Base-by-base conservation (phyloP, 1,284 basidiomycete species). In the Apiotrichum porosum region DNA sequence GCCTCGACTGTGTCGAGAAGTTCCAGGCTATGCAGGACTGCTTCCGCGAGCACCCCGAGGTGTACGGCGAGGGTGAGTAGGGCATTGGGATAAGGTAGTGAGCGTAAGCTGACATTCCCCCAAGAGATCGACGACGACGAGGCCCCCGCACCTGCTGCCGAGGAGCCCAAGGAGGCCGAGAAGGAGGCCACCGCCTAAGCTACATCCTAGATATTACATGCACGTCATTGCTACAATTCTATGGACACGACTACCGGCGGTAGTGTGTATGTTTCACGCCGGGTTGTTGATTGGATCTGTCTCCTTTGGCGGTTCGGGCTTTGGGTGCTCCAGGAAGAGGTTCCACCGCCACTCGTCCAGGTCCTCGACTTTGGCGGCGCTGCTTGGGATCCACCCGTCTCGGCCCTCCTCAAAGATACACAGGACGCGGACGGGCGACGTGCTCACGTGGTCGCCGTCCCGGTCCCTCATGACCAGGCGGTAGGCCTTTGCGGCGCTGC, bases 21-120 rank as follows among this genome's bases (percentile, higher is more conserved):
- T 99, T 99, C 80, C 87, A 92, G 76, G 82, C 77, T 17, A 99
- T 98, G 94, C 94, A 99, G 75, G 85, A 88, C 57, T 99, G 94
- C 79, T 98, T 99, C 80, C 82, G 91, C 62, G 83, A 83, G 60
- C 89, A 98, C 73, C 95, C 94, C 0, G 94, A 97, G 30, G 79
- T 91, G 30, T 98, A 98, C 71, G 90, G 85, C 23, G 88, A 92
- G 64, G 93, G 91, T 91, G 66, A 66, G 76, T 68, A 31, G 19
- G 17, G 30, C 17, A 12, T 14, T 15, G 12, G 31, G 17, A 19
- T 24, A 19, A 26, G 17, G 23, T 14, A 19, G 39, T 22, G 31
- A n/a, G 33, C n/a, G 3, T 35, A 17, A 19, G 44, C 37, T 51
- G 18, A 41, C 24, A 12, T 10, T 2, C 9, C 8, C 2, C 23